Conservation (phyloP, 2,329 filamentous ascomycete genomes). For the Zymoseptoria tritici region DNA sequence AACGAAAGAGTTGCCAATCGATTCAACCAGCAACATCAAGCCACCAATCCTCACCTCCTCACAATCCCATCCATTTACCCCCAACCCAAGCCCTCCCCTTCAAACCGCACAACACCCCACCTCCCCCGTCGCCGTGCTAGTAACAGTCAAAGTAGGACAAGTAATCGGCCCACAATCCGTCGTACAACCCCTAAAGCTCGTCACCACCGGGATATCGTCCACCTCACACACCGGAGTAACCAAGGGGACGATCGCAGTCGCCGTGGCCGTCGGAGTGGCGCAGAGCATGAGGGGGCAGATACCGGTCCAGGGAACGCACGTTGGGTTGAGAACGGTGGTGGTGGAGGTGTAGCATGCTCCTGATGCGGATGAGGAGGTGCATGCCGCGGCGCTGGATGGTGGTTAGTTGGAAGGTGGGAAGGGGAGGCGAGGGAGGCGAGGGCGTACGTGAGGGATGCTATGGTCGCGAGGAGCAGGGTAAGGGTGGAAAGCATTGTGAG, state of each 20-base stretch:
- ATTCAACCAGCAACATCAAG: no score
- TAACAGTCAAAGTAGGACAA: constrained; percentile 10
- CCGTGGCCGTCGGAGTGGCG: constrained; percentile 5
- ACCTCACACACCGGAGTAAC: neutral
- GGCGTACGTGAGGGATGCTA: neutral
- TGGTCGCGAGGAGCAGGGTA: neutral
- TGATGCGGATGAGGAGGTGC: neutral
- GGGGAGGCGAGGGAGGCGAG: neutral
- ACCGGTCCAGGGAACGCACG: constrained; percentile 5
- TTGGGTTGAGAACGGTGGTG: constrained; percentile 6
- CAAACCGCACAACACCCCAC: constrained; percentile 6
- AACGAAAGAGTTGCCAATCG: no score
- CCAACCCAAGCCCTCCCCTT: neutral
- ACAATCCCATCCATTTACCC: no score
- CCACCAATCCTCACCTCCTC: no score
- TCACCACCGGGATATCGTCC: constrained; percentile 8
- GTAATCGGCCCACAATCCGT: constrained; percentile 9
- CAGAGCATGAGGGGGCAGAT: constrained; percentile 8
- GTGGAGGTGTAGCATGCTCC: constrained; percentile 5
- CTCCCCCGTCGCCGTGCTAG: neutral
- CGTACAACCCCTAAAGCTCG: constrained; percentile 1
- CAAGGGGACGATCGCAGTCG: neutral
- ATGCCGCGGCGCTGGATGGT: neutral
- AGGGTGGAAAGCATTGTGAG: neutral
- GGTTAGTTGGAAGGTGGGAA: constrained; percentile 1